Conservation (phyloP, 768 basidiomycete species). For the Psilocybe cyanescens region DNA sequence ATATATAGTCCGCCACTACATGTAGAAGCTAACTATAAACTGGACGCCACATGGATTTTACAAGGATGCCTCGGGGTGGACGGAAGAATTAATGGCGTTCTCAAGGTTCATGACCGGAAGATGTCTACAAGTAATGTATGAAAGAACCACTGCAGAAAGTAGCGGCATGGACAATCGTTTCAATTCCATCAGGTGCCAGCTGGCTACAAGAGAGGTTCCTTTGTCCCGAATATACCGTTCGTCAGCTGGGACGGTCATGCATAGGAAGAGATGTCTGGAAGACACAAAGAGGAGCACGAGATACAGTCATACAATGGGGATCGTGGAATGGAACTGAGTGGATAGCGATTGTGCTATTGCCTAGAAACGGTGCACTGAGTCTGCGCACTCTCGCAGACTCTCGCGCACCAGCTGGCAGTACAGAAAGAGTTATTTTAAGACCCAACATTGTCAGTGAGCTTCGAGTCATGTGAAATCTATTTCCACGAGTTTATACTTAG, state of each 20-base stretch:
- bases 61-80: not conserved
- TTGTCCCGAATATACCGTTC: not conserved
- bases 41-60: not conserved
- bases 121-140: not conserved
- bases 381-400: not conserved
- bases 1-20: slow-evolving; percentile 2
- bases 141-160: not conserved
- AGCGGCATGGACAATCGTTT: slow-evolving; percentile 6
- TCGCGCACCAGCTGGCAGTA: not conserved
- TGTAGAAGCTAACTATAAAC: slow-evolving; percentile 7
- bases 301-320: not conserved
- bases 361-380: not conserved
- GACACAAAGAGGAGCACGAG: not conserved
- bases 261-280: not conserved
- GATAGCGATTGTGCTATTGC: not conserved
- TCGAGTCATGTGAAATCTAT: not conserved
- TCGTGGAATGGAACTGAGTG: not conserved
- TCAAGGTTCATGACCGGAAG: not conserved
- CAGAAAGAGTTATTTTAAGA: not conserved
- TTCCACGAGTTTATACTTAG: not conserved
- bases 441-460: not conserved
- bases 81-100: slow-evolving; percentile 6
- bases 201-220: not conserved
- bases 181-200: not conserved
- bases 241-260: slow-evolving; percentile 2